These are phyloP conservation scores for Xylariaceae sp. DNA, from an alignment of 2,329 filamentous ascomycete genomes.

Conservation along the genomic window DNA sequence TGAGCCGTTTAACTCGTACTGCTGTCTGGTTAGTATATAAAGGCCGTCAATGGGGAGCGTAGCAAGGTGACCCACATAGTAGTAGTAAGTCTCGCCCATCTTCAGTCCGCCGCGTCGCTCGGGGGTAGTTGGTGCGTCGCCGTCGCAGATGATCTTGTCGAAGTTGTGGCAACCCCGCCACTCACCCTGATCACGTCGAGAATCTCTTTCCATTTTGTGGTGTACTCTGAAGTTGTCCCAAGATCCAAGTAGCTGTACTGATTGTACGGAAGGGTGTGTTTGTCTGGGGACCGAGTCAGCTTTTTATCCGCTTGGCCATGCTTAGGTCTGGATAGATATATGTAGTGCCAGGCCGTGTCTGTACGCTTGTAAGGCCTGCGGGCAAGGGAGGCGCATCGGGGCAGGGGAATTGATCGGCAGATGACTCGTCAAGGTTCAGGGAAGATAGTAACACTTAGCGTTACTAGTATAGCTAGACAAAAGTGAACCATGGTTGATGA, in stretches of 20 bases:
- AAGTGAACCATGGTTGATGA: neutral
- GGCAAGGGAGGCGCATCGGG: neutral
- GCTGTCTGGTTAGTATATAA: conserved; percentile 24
- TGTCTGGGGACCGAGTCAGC: conserved; percentile 41
- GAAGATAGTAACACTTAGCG: neutral
- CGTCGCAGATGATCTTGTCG: conserved; percentile 78
- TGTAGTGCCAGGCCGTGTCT: neutral
- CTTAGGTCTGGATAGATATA: neutral
- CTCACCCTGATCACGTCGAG: conserved; percentile 64
- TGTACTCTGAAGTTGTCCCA: conserved; percentile 88
- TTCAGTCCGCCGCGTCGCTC: conserved; percentile 74
- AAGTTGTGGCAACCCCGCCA: conserved; percentile 89
- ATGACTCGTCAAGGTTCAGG: conserved; percentile 13
- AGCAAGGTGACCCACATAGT: conserved; percentile 63
- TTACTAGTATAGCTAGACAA: neutral
- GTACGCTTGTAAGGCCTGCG: neutral
- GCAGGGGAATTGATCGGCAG: conserved; percentile 13
- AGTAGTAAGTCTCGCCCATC: conserved; percentile 93
- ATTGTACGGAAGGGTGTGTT: conserved; percentile 56
- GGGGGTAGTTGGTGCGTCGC: conserved; percentile 49
- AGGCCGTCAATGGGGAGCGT: neutral
- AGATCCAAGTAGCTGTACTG: conserved; percentile 78
- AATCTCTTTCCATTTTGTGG: conserved; percentile 78
- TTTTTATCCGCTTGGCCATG: conserved; percentile 16
- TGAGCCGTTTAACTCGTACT: conserved; percentile 81